phyloP scores from a whole-genome alignment of 2,329 filamentous ascomycete species.

The Aureobasidium sp. region DNA sequence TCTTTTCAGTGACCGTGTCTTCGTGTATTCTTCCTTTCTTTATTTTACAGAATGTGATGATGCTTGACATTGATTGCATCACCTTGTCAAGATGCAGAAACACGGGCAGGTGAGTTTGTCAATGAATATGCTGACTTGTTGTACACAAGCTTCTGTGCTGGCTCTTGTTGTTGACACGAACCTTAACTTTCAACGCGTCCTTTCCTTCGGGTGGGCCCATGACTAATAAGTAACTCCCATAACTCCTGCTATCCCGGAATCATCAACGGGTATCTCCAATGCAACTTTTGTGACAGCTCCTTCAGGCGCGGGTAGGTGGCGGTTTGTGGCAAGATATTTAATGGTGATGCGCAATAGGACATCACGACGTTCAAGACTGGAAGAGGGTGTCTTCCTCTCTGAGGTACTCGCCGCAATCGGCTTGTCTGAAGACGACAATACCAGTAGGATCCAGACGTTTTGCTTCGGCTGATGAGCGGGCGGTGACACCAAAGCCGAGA shows the following conservation, averaged over 20 bases:
- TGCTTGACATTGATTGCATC: background rate
- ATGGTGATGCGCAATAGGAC: background rate
- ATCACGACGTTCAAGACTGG: conserved; percentile 38
- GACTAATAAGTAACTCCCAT: background rate
- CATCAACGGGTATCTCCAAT: conserved; percentile 11
- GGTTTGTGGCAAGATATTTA: background rate
- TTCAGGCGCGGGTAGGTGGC: conserved; percentile 1
- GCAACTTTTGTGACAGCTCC: background rate
- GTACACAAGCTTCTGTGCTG: background rate
- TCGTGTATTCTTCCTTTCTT: background rate
- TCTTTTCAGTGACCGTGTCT: too few species aligned
- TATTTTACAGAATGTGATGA: background rate
- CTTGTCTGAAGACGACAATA: conserved; percentile 83
- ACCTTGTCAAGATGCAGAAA: background rate
- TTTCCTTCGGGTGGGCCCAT: background rate
- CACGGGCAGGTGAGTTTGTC: background rate
- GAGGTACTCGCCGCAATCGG: conserved; percentile 90
- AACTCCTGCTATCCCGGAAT: conserved; percentile 5
- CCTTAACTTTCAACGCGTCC: background rate
- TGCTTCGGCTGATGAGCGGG: conserved; percentile 77
- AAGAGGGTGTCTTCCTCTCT: conserved; percentile 68
- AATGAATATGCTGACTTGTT: background rate
- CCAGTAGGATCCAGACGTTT: conserved; percentile 82
- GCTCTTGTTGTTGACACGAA: background rate
- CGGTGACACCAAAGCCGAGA: conserved; percentile 83